A percentile compares a stretch with the other conserved stretches of the same genome.
These are phyloP conservation scores for Diplodia intermedia DNA, from an alignment of 2,329 filamentous ascomycete genomes.

Conservation along the genomic window DNA sequence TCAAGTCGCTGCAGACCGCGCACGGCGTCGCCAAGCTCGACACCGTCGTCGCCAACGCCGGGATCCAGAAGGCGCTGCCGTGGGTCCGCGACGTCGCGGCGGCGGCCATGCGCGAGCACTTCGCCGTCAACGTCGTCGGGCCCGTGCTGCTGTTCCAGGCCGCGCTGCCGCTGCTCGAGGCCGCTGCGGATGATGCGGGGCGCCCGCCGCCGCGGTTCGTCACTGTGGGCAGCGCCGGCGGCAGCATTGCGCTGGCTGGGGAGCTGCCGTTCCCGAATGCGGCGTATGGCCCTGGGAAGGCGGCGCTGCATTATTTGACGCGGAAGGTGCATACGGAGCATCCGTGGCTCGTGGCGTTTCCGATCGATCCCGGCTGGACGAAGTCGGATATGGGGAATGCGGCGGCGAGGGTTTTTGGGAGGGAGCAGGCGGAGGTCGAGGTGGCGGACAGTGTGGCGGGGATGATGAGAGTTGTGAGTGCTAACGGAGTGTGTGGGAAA, in stretches of 20 bases:
- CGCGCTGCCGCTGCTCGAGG: not conserved
- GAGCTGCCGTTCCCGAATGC: not conserved
- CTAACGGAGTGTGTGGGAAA: not conserved
- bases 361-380: not conserved
- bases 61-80: not conserved
- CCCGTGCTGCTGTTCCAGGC: not conserved
- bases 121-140: not conserved
- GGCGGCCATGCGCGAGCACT: not conserved
- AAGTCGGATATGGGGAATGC: not conserved
- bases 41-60: conserved; percentile 12
- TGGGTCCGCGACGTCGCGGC: not conserved
- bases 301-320: not conserved
- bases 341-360: not conserved
- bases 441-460: not conserved
- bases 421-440: not conserved
- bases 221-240: not conserved
- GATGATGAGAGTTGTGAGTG: not conserved
- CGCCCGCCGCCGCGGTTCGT: not conserved
- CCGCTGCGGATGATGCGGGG: not conserved
- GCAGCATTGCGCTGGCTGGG: not conserved
- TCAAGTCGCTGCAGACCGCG: not conserved
- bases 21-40: not conserved
- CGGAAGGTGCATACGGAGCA: conserved; percentile 10
- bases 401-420: not conserved
- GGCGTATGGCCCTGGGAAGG: not conserved